Percentiles rank a stretch among this genome's conserved stretches.
These are phyloP conservation scores for Ogataea salicorniae DNA, from an alignment of 805 yeast genomes.

Conservation along the genomic window DNA sequence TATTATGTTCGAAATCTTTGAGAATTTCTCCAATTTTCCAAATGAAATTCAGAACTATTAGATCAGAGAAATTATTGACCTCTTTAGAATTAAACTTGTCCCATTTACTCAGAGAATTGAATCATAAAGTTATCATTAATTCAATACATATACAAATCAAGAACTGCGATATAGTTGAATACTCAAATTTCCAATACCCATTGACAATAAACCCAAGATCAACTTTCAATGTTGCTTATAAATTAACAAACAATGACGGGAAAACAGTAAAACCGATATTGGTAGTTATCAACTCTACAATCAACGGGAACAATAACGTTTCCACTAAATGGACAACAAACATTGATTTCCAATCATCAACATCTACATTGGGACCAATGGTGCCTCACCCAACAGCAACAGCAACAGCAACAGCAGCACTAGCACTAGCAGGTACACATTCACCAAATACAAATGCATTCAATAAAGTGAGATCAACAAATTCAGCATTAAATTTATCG, in stretches of 20 bases:
- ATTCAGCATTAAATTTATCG: conserved; percentile 18
- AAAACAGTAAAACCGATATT: conserved; percentile 23
- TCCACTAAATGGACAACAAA: conserved; percentile 35
- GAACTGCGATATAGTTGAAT: conserved; percentile 22
- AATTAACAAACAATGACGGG: conserved; percentile 23
- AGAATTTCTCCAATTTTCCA: conserved; percentile 24
- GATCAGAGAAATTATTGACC: conserved; percentile 23
- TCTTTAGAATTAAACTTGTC: conserved; percentile 23
- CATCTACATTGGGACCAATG: not conserved
- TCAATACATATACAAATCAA: conserved; percentile 15
- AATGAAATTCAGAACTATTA: conserved; percentile 24
- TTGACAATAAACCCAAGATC: conserved; percentile 20
- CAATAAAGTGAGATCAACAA: conserved; percentile 9
- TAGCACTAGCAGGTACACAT: conserved; percentile 9
- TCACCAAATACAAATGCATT: conserved; percentile 24
- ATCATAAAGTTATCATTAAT: conserved; percentile 8
- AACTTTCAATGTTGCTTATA: conserved; percentile 23
- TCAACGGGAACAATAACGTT: conserved; percentile 16
- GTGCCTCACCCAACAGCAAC: not conserved
- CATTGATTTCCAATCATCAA: conserved; percentile 25
- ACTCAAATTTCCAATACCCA: conserved; percentile 26
- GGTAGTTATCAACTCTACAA: conserved; percentile 18
- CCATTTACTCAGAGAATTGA: conserved; percentile 9
- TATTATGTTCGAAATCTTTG: conserved; percentile 7
- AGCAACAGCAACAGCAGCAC: conserved; percentile 2